phyloP scores from a whole-genome alignment of 371 early-diverging fungal genomes.

The Actinomortierella wolfii region DNA sequence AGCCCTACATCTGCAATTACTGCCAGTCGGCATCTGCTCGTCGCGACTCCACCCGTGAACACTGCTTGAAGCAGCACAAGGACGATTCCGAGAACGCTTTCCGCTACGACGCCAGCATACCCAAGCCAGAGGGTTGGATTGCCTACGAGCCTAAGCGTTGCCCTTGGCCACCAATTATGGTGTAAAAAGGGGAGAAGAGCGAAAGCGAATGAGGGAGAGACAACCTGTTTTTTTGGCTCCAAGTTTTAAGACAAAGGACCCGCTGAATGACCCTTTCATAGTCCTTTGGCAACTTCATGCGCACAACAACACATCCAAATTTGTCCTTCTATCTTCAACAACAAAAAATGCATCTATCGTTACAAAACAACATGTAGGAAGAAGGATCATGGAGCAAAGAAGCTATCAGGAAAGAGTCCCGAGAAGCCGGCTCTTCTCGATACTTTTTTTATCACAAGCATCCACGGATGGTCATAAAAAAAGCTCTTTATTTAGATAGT shows the following conservation, averaged over 20 bases:
- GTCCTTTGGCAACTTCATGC: too few relatives aligned
- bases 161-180: slow-evolving; percentile 45
- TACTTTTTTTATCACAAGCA: background rate
- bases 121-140: slow-evolving; percentile 47
- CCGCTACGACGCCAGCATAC: slow-evolving; percentile 26
- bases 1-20: slow-evolving; percentile 44
- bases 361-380: background rate
- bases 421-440: too few relatives aligned
- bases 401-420: background rate
- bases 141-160: slow-evolving; percentile 44
- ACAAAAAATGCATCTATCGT: too few relatives aligned
- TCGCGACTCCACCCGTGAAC: slow-evolving; percentile 42
- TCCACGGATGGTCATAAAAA: too few relatives aligned
- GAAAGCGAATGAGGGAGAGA: too few relatives aligned
- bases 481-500: too few relatives aligned
- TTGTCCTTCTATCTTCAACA: too few relatives aligned
- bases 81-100: slow-evolving; percentile 44
- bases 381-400: background rate
- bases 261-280: too few relatives aligned
- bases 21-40: slow-evolving; percentile 39
- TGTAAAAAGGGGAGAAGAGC: slow-evolving; percentile 7
- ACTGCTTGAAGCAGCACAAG: slow-evolving; percentile 45
- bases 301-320: too few relatives aligned
- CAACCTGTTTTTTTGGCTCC: too few relatives aligned
- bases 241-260: too few relatives aligned